phyloP scores from a whole-genome alignment of 164 flowering plant genomes.

The Litsea cubeba region DNA sequence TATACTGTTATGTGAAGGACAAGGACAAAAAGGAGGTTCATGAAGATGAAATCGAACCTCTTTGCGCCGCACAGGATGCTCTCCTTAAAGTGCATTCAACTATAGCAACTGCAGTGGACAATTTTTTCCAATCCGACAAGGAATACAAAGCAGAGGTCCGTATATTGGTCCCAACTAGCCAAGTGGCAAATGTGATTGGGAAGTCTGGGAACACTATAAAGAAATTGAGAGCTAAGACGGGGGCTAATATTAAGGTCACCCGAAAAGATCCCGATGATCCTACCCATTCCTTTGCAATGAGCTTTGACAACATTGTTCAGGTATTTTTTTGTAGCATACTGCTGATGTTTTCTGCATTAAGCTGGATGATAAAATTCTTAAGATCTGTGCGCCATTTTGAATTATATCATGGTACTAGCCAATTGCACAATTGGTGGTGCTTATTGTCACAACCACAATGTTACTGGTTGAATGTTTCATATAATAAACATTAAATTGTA shows the following conservation, averaged over 20 bases:
- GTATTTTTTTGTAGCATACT: conserved; percentile 31
- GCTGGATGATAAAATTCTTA: too few relatives aligned
- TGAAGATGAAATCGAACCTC: conserved; percentile 49
- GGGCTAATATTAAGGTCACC: conserved; percentile 51
- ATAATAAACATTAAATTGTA: too few relatives aligned
- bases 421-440: too few relatives aligned
- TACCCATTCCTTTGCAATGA: conserved; percentile 86
- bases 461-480: too few relatives aligned
- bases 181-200: conserved; percentile 87
- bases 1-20: conserved; percentile 71
- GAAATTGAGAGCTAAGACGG: conserved; percentile 64
- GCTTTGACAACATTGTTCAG: conserved; percentile 84
- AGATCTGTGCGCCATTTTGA: too few relatives aligned
- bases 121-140: conserved; percentile 43
- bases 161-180: conserved; percentile 87
- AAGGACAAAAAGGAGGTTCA: conserved; percentile 68
- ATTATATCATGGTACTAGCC: too few relatives aligned
- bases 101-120: conserved; percentile 60
- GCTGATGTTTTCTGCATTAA: background rate
- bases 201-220: conserved; percentile 83
- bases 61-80: conserved; percentile 94
- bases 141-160: conserved; percentile 63
- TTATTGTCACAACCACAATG: too few relatives aligned
- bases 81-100: conserved; percentile 75
- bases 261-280: conserved; percentile 73